These are phyloP conservation scores for Aspergillus indologenus DNA, from an alignment of 495 filamentous ascomycete genomes.

Conservation along the genomic window DNA sequence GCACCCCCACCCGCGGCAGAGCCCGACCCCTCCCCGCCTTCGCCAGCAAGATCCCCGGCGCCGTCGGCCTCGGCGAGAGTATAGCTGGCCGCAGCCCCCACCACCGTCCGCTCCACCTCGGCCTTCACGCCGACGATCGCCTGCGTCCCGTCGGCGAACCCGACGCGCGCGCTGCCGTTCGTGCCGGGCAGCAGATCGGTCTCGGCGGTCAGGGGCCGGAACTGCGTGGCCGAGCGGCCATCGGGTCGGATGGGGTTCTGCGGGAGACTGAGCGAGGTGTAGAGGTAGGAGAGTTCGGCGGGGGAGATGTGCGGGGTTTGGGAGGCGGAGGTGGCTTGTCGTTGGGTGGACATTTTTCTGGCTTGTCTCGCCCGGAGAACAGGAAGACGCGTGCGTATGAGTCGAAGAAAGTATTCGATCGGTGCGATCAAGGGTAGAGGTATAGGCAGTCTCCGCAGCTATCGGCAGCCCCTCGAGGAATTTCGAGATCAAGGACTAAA, in stretches of 20 bases:
- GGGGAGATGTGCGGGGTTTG: constrained; percentile 72
- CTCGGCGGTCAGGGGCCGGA: constrained; percentile 87
- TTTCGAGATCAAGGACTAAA: neutral
- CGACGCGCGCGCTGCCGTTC: constrained; percentile 89
- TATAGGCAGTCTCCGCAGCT: neutral
- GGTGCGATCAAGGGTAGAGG: neutral
- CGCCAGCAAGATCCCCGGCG: constrained; percentile 26
- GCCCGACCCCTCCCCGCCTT: constrained; percentile 31
- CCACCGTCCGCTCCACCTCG: constrained; percentile 72
- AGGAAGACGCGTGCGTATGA: no score
- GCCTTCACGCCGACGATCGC: constrained; percentile 93
- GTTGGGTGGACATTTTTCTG: constrained; percentile 40
- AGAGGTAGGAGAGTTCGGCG: constrained; percentile 93
- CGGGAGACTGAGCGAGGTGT: constrained; percentile 73
- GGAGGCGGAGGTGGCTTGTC: constrained; percentile 45
- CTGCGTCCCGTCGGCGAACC: constrained; percentile 92
- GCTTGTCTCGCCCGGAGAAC: no score
- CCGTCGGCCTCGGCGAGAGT: constrained; percentile 27
- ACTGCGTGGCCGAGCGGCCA: constrained; percentile 75
- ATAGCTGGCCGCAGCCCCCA: constrained; percentile 28
- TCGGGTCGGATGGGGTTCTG: constrained; percentile 86
- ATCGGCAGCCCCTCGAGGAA: neutral
- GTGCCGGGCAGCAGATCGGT: constrained; percentile 81
- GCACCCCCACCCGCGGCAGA: no score
- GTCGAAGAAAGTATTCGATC: neutral